Conservation (phyloP, 208 protist genomes). For the Giardia muris region DNA sequence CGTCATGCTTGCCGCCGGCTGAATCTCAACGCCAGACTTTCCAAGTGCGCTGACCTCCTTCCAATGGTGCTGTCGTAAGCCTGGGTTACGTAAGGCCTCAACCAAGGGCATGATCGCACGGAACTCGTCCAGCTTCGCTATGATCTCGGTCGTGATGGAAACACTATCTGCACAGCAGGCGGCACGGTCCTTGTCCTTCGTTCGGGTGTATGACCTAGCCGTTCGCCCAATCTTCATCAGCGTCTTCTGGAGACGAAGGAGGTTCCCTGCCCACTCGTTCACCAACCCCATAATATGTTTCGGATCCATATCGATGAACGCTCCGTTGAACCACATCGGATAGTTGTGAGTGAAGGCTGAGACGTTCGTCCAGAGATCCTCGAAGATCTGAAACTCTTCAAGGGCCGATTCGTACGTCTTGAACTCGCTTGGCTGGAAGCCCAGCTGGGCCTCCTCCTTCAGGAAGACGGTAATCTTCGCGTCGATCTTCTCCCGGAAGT, state of each 20-base stretch:
- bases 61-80: slow-evolving; percentile 47
- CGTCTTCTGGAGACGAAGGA: neutral
- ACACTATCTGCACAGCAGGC: neutral
- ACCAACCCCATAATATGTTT: neutral
- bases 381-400: slow-evolving; percentile 19
- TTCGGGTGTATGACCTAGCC: neutral
- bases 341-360: neutral
- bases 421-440: slow-evolving; percentile 12
- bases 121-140: slow-evolving; percentile 68
- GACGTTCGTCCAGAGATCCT: slow-evolving; percentile 20
- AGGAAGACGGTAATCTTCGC: neutral
- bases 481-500: neutral
- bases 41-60: slow-evolving; percentile 27
- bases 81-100: slow-evolving; percentile 63
- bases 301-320: neutral
- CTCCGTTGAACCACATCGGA: neutral
- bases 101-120: slow-evolving; percentile 68
- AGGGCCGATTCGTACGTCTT: neutral
- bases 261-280: neutral
- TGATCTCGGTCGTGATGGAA: slow-evolving; percentile 40
- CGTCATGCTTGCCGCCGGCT: neutral
- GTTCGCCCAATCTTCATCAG: neutral
- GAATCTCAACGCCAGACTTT: slow-evolving; percentile 28
- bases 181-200: neutral
- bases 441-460: neutral